Conservation (phyloP, 2,329 filamentous ascomycete species). For the Cordyceps fumosorosea region DNA sequence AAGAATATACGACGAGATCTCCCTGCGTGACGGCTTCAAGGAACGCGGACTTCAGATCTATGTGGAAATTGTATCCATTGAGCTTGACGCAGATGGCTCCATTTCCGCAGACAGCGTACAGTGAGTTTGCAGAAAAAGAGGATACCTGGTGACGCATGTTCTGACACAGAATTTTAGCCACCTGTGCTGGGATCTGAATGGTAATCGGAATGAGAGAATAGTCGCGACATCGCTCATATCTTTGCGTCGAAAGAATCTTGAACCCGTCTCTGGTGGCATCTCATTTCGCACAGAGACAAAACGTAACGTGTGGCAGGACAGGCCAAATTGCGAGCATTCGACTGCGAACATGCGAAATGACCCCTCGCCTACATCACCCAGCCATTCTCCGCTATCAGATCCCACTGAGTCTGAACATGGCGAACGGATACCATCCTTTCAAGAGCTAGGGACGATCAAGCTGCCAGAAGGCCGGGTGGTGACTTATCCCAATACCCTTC, state of each 20-base stretch:
- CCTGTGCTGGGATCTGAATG: background rate
- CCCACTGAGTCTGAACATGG: background rate
- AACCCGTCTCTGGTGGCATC: background rate
- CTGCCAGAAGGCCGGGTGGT: background rate
- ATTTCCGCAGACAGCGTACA: background rate
- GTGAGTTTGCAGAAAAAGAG: background rate
- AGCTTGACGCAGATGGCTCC: background rate
- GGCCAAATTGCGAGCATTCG: background rate
- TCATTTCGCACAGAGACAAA: background rate
- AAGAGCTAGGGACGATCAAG: background rate
- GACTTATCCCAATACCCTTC: background rate
- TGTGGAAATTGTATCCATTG: background rate
- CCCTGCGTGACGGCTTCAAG: background rate
- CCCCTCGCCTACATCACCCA: no score
- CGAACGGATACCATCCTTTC: background rate
- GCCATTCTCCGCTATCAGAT: no score
- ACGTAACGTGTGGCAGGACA: background rate
- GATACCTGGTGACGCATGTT: no score
- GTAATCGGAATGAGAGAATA: slow-evolving; percentile 1
- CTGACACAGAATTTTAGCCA: background rate
- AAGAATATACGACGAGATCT: background rate
- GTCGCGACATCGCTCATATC: background rate
- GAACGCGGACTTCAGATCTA: background rate
- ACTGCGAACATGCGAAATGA: background rate
- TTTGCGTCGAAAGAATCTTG: background rate